Evolutionary conservation across 306 rosid genomes (phyloP).

Genomic region (Abrus precatorius): DNA sequence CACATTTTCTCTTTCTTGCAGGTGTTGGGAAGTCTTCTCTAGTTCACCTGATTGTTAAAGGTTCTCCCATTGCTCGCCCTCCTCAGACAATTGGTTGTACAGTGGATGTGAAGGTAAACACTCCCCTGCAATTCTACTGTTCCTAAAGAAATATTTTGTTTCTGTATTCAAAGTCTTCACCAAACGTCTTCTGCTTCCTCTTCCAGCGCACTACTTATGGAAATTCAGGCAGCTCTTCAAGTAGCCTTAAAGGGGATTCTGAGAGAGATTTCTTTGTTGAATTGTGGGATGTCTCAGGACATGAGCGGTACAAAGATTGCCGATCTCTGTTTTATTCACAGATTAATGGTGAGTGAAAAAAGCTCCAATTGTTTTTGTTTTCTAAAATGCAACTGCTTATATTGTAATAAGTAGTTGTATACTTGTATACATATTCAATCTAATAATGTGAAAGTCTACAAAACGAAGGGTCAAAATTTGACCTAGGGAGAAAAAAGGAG

Average conservation of each 20-base stretch:
- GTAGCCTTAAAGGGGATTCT: slow-evolving; percentile 80
- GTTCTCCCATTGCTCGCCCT: slow-evolving; percentile 79
- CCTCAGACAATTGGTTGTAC: slow-evolving; percentile 93
- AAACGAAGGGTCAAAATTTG: neutral
- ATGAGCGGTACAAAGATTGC: slow-evolving; percentile 94
- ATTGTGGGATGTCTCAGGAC: slow-evolving; percentile 99
- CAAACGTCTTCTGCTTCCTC: slow-evolving; percentile 40
- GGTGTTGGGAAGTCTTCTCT: slow-evolving; percentile 98
- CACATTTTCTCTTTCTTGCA: slow-evolving; percentile 47
- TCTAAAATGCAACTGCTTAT: slow-evolving; percentile 10
- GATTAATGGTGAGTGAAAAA: slow-evolving; percentile 75
- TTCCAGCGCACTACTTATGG: slow-evolving; percentile 80
- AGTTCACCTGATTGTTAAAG: slow-evolving; percentile 85
- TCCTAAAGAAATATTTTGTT: slow-evolving; percentile 22
- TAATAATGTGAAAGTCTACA: neutral
- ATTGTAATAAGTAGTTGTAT: slow-evolving; percentile 36
- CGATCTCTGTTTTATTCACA: slow-evolving; percentile 94
- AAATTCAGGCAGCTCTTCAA: slow-evolving; percentile 89
- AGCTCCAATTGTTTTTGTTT: slow-evolving; percentile 19
- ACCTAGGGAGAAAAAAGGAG: neutral
- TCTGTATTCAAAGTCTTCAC: slow-evolving; percentile 39
- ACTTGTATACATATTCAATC: neutral
- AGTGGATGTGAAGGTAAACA: slow-evolving; percentile 82
- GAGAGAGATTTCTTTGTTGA: slow-evolving; percentile 96
- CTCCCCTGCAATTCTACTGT: neutral